phyloP scores from a whole-genome alignment of 2,329 filamentous ascomycete species.

The Sporothrix globosa region DNA sequence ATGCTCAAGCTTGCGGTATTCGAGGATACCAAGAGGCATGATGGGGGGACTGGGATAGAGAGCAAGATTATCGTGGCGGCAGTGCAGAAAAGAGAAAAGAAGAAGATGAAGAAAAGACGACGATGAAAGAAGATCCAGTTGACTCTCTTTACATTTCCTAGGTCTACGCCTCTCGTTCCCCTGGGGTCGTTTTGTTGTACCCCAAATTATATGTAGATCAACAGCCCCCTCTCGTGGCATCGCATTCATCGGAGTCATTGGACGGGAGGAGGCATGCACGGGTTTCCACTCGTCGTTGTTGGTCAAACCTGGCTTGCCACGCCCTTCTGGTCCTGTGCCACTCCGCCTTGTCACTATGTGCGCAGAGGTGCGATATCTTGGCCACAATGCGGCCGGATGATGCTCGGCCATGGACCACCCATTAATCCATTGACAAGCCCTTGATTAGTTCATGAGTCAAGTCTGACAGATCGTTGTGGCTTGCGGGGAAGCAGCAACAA shows the following conservation, averaged over 20 bases:
- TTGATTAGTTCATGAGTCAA: not conserved
- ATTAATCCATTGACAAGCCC: too few species aligned
- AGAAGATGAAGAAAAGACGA: not conserved
- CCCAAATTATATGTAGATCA: not conserved
- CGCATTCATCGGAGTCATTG: constrained; percentile 22
- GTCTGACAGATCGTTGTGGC: constrained; percentile 17
- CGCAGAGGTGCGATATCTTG: not conserved
- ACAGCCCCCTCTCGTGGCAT: not conserved
- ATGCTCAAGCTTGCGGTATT: constrained; percentile 39
- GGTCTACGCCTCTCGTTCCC: not conserved
- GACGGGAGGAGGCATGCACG: too few species aligned
- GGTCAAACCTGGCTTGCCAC: too few species aligned
- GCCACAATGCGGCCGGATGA: not conserved
- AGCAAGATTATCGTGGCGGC: not conserved
- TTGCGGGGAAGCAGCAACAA: constrained; percentile 18
- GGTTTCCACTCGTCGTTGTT: too few species aligned
- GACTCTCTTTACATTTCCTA: not conserved
- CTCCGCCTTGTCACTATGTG: too few species aligned
- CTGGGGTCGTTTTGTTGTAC: not conserved
- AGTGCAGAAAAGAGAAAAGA: not conserved
- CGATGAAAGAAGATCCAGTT: not conserved
- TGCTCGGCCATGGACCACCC: not conserved
- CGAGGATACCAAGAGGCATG: constrained; percentile 39
- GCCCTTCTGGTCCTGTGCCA: too few species aligned
- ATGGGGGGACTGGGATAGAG: not conserved